These are phyloP conservation scores for Colletotrichum cordylinicola DNA, from an alignment of 2,329 filamentous ascomycete species.

Conservation along the genomic window DNA sequence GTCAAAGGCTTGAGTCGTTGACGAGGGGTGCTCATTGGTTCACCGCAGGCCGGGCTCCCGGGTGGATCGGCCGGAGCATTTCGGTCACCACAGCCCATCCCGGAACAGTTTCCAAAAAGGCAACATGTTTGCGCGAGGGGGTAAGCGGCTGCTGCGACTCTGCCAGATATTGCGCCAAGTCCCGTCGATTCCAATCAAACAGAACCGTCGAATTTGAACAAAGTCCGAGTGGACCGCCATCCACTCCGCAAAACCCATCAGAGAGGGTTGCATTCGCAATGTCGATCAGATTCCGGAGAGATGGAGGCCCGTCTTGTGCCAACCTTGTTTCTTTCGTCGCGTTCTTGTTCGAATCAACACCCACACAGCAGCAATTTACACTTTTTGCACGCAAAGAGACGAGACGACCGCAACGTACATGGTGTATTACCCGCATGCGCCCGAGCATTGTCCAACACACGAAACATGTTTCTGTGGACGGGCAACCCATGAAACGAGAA, in stretches of 20 bases:
- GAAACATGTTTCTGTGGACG: constrained; percentile 15
- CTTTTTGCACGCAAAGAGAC: neutral
- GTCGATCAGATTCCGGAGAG: neutral
- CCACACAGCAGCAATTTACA: neutral
- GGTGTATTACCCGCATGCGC: neutral
- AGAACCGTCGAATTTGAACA: neutral
- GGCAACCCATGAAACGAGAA: constrained; percentile 10
- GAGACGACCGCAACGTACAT: neutral
- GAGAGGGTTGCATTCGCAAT: neutral
- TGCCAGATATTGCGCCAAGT: neutral
- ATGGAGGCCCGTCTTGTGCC: neutral
- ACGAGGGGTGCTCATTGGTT: neutral
- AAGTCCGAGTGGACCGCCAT: neutral
- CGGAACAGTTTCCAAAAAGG: neutral
- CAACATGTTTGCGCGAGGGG: neutral
- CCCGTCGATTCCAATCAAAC: neutral
- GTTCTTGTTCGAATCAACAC: neutral
- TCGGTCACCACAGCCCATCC: neutral
- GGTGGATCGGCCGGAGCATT: neutral
- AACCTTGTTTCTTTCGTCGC: neutral
- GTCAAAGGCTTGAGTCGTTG: neutral
- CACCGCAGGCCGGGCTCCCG: neutral
- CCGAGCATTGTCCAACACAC: neutral
- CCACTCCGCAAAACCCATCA: neutral
- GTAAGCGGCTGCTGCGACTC: neutral